Conservation (phyloP, 345 rosid genomes). For the Syzygium jambos region DNA sequence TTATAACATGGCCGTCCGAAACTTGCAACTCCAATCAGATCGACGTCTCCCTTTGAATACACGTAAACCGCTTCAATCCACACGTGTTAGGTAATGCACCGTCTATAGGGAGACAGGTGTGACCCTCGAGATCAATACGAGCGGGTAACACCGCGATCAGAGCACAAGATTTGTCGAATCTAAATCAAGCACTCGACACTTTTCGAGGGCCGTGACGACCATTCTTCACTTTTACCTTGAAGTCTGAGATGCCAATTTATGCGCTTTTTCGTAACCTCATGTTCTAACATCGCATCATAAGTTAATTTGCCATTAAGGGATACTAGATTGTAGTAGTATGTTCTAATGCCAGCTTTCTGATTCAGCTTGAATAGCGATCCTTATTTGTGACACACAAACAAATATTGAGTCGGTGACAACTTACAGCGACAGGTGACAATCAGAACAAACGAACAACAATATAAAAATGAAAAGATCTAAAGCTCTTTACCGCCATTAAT, state of each 20-base stretch:
- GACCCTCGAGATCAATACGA: not conserved
- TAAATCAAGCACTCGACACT: not conserved
- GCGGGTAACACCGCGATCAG: rapidly evolving
- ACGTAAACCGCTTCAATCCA: not conserved
- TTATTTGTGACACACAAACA: not conserved
- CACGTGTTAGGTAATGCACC: not conserved
- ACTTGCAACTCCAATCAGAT: not conserved
- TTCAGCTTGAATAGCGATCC: not conserved
- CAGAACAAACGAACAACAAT: not conserved
- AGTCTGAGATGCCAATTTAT: not conserved
- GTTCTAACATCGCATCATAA: not conserved
- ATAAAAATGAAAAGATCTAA: not conserved
- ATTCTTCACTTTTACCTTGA: not conserved
- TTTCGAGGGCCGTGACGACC: not conserved
- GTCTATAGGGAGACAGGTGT: not conserved
- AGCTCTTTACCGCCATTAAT: not conserved
- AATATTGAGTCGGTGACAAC: not conserved
- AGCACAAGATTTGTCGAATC: not conserved
- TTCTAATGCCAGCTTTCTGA: not conserved
- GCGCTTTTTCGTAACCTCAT: not conserved
- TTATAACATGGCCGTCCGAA: not conserved
- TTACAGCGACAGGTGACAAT: not conserved
- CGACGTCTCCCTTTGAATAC: not conserved
- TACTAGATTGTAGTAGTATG: not conserved
- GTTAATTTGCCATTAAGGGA: not conserved